Evolutionary conservation across 2,329 filamentous ascomycete genomes (phyloP).

Genomic region (Calonectria hongkongensis): DNA sequence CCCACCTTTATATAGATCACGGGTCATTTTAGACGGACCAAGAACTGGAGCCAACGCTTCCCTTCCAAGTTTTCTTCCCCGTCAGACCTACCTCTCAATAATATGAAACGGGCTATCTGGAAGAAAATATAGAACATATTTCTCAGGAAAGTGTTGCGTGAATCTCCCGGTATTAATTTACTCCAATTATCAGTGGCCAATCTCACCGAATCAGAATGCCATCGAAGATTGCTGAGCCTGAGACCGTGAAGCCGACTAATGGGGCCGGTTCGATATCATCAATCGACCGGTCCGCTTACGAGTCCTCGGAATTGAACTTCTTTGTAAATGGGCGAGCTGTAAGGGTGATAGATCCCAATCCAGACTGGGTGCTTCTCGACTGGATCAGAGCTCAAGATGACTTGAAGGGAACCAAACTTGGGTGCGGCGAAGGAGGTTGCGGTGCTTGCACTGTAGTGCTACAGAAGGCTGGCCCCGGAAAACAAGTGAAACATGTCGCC

Average conservation of each 20-base stretch:
- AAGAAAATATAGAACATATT: too few species aligned
- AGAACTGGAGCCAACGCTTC: neutral
- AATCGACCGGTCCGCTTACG: slow-evolving; percentile 54
- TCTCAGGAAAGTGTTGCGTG: neutral
- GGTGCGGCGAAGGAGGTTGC: slow-evolving; percentile 91
- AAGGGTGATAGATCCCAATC: slow-evolving; percentile 52
- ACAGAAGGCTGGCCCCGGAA: slow-evolving; percentile 89
- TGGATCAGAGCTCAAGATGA: slow-evolving; percentile 51
- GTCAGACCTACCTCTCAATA: neutral
- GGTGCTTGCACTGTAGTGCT: slow-evolving; percentile 94
- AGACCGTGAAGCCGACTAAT: neutral
- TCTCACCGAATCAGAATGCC: neutral
- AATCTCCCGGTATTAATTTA: neutral
- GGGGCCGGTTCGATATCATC: neutral
- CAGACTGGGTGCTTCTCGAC: slow-evolving; percentile 57
- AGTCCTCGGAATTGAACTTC: slow-evolving; percentile 56
- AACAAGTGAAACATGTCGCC: slow-evolving; percentile 90
- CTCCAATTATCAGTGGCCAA: neutral
- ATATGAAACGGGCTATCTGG: neutral
- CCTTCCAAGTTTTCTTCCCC: neutral
- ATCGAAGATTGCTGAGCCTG: slow-evolving; percentile 1
- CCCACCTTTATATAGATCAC: slow-evolving; percentile 18
- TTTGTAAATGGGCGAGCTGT: slow-evolving; percentile 55
- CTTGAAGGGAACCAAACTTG: slow-evolving; percentile 41
- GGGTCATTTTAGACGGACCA: neutral